These are phyloP conservation scores for Micractinium sp. DNA, from an alignment of 139 green algal genomes.

Conservation along the genomic window DNA sequence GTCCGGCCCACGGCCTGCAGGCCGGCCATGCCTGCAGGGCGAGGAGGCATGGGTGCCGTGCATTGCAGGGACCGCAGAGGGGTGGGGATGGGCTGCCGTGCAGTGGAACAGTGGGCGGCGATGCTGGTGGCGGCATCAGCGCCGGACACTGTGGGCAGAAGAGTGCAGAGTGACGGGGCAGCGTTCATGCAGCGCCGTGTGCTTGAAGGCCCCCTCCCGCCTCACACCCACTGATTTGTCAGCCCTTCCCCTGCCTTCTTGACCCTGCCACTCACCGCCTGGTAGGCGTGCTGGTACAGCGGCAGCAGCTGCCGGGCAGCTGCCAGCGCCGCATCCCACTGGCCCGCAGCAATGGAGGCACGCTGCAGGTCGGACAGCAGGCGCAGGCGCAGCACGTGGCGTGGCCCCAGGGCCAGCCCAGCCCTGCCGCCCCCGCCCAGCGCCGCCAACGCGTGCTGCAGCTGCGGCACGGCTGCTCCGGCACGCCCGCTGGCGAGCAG, in stretches of 20 bases:
- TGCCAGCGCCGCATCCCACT: conserved; percentile 54
- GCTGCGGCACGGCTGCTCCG: conserved; percentile 1
- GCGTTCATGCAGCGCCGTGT: too few species aligned
- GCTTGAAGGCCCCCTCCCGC: too few species aligned
- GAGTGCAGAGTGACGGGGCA: too few species aligned
- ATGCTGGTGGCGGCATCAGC: too few species aligned
- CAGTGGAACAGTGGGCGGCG: too few species aligned
- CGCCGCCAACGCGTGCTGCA: conserved; percentile 13
- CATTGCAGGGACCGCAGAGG: too few species aligned
- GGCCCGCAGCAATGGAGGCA: conserved; percentile 43
- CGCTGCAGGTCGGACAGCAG: conserved; percentile 51
- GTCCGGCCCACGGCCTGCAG: too few species aligned
- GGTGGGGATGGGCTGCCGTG: too few species aligned
- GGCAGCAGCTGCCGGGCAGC: conserved; percentile 43
- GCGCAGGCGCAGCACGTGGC: conserved; percentile 49
- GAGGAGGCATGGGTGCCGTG: too few species aligned
- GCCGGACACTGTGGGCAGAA: too few species aligned
- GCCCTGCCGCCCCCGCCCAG: not conserved
- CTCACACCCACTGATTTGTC: too few species aligned
- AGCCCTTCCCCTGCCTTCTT: not conserved
- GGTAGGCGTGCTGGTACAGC: conserved; percentile 62
- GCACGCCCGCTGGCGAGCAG: not conserved
- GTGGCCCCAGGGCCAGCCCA: conserved; percentile 17
- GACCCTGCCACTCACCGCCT: conserved; percentile 42
- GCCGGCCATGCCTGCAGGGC: too few species aligned